Conservation (phyloP, 2,329 filamentous ascomycete genomes). For the Teratosphaeria nubilosa region DNA sequence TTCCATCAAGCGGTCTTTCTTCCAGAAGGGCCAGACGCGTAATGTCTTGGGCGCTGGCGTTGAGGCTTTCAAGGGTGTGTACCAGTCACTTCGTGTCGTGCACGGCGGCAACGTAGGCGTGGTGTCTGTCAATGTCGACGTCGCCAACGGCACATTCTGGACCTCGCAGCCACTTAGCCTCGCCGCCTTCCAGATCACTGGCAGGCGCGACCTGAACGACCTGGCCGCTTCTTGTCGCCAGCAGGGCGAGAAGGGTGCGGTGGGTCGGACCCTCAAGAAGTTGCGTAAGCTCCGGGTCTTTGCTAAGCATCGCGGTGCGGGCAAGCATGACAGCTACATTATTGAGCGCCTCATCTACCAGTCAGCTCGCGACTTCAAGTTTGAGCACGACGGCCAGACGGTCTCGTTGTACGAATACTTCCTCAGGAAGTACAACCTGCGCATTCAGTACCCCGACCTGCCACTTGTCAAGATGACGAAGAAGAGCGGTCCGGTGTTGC, state of each 20-base stretch:
- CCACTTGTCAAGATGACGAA: constrained; percentile 51
- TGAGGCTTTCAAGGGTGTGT: constrained; percentile 80
- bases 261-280: constrained; percentile 29
- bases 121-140: constrained; percentile 78
- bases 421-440: constrained; percentile 40
- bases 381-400: constrained; percentile 31
- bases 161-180: constrained; percentile 31
- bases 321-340: constrained; percentile 33
- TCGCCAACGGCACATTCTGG: constrained; percentile 89
- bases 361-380: constrained; percentile 34
- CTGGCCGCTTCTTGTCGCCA: constrained; percentile 14
- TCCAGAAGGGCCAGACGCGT: constrained; percentile 44
- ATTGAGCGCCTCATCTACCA: constrained; percentile 40
- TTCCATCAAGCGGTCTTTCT: constrained; percentile 75
- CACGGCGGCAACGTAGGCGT: constrained; percentile 39
- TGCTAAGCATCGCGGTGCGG: constrained; percentile 29
- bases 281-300: constrained; percentile 33
- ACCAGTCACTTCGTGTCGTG: constrained; percentile 71
- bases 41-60: constrained; percentile 53
- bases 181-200: constrained; percentile 25
- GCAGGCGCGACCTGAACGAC: constrained; percentile 16
- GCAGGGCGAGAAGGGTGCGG: constrained; percentile 10
- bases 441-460: constrained; percentile 36
- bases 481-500: constrained; percentile 38
- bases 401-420: constrained; percentile 52